Base-by-base conservation (phyloP, 257 asterid species). In the Capsicum rhomboideum region DNA sequence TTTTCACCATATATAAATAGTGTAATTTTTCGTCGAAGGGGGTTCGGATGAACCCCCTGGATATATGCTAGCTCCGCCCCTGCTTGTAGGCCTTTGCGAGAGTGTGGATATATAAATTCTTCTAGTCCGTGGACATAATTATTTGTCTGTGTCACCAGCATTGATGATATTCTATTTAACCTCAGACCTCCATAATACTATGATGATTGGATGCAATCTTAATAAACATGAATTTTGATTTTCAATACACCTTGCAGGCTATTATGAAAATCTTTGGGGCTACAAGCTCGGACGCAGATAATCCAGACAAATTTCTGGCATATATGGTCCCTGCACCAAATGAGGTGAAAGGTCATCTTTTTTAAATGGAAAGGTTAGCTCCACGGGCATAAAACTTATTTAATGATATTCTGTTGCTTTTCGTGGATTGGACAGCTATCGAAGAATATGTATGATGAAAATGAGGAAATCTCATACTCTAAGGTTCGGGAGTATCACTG, bases 401-500 rank as follows among this genome's bases (percentile, higher is more conserved):
- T 77, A 77, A 77, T 77, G 42, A 26, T 50, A 9, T 26, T 75
- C 10, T 77, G 82, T 82, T 66, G 18, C 34, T 84, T 80, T 81
- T 85, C 78, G 81, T 84, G 85, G 85, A 80, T 84, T 84, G 66
- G 81, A 84, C 98, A 97, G 99, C 87, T 93, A 10, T 91, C 91
- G 83, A 97, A 97, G 94, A 97, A 97, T 89, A 91, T 93, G 83
- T 92, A 88, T 49, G 97, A 95, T 83, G 98, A 95, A 80, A 91
- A 86, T 34, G 98, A 95, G 91, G 99, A 97, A 86, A 86, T 91
- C 66, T 87, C 97, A 18, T 95, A 93, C 87, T 86, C 98, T 28
- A 95, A 97, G 98, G 84, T 95, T 86, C 98, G 98, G 61, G 98
- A 93, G 85, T 97, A 97, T 88, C 95, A 95, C 88, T 97, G 94